Evolutionary conservation across 2,329 filamentous ascomycete genomes (phyloP), one percentile per base, ranked within the genome.

Genomic region (Xylaria arbuscula): DNA sequence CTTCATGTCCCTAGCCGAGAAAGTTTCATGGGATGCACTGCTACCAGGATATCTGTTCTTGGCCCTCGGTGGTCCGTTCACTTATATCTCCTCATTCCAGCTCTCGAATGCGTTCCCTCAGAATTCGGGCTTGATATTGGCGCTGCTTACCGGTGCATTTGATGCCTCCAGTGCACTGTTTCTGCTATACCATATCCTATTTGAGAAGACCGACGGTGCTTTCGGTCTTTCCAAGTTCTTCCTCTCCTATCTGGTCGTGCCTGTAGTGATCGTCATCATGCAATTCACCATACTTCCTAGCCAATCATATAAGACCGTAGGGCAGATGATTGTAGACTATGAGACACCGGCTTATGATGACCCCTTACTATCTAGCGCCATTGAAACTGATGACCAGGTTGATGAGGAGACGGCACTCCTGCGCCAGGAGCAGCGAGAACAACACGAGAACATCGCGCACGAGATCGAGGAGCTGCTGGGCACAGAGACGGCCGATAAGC

Each of bases 31-130:
- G 71, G 94, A 98, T 80, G 92, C 87, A 17, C 90, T 91, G 75
- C 86, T 93, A 22, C 82, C 88, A 5, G 92, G 92, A 17, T 94
- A 95, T 78, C 83, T 94, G 24, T 88, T 93, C 64, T 85, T 96
- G 8, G 91, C 92, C 0, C 84, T 95, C 1, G 93, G 92, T 22
- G 93, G 93, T 0, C 92, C 92, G 2, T 94, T 94, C 74, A 88
- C 93, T 60, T 96, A 93, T 79, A 93, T 96, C 66, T 90, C 92
- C 9, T 92, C 91, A 2, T 95, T 95, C 79, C 93, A 96, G 77
- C 87, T 96, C 47, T 93, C 92, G 47, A 96, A 96, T 78, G 90
- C 93, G 2, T 95, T 97, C 76, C 93, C 93, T 0, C 86, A 86
- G 58, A 87, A 91, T 75, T 92, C 92, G 0, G 93, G 93, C 1